These are phyloP conservation scores for Pythium folliculosum DNA, from an alignment of 352 stramenopile species.

Conservation along the genomic window DNA sequence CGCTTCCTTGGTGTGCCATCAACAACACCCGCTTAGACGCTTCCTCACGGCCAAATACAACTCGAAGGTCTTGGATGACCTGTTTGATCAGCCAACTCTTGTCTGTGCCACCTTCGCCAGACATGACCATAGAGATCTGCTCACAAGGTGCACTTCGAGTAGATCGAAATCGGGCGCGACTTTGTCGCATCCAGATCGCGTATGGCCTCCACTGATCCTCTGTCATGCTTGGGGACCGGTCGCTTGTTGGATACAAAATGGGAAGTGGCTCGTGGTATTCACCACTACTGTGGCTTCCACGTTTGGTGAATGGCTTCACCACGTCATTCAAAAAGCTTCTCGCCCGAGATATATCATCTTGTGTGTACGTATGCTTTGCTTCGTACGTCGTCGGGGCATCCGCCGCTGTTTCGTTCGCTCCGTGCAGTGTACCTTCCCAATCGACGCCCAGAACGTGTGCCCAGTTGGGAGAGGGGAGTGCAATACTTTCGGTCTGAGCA, in stretches of 20 bases:
- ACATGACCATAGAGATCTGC: not conserved
- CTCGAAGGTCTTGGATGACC: not conserved
- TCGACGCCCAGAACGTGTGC: too few species aligned
- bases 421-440: too few species aligned
- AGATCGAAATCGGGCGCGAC: not conserved
- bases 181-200: slow-evolving; percentile 4
- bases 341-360: not conserved
- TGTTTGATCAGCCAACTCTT: slow-evolving; percentile 19
- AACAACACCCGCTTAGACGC: not conserved
- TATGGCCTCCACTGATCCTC: slow-evolving; percentile 1
- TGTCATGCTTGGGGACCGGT: not conserved
- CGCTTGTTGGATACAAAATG: not conserved
- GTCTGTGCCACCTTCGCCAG: not conserved
- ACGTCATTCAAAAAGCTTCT: not conserved
- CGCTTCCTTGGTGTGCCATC: slow-evolving; percentile 6
- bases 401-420: too few species aligned
- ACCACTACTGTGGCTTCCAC: not conserved
- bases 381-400: not conserved
- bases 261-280: not conserved
- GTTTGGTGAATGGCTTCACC: not conserved
- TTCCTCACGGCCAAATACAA: not conserved
- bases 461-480: not conserved
- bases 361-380: not conserved
- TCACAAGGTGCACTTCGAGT: not conserved
- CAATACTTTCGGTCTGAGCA: not conserved